Evolutionary conservation across 2,329 filamentous ascomycete species (phyloP).

Genomic region (Phialophora macrospora): DNA sequence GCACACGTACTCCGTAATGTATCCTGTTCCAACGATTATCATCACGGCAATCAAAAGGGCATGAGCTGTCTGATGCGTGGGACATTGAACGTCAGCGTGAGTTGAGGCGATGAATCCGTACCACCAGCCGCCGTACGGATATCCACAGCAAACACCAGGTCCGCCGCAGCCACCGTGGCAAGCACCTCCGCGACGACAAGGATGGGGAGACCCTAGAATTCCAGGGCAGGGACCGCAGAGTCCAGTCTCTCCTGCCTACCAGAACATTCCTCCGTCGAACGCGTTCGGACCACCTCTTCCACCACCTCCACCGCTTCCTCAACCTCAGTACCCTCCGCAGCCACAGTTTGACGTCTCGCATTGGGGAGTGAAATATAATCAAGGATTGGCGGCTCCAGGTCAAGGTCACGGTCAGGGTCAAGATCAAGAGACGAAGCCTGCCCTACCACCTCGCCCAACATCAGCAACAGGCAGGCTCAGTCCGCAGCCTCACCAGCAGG

Average conservation of each 20-base stretch:
- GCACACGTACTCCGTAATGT: background rate
- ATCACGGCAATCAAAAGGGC: background rate
- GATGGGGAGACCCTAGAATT: conserved; percentile 39
- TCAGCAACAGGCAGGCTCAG: conserved; percentile 31
- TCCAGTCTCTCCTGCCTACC: conserved; percentile 29
- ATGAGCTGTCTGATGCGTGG: background rate
- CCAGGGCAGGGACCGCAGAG: conserved; percentile 19
- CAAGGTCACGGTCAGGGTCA: conserved; percentile 27
- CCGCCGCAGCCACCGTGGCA: conserved; percentile 39
- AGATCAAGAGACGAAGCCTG: conserved; percentile 28
- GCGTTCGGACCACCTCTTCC: conserved; percentile 33
- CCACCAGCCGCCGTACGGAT: conserved; percentile 34
- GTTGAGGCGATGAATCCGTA: conserved; percentile 29
- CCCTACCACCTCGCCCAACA: conserved; percentile 38
- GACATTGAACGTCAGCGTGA: conserved; percentile 1
- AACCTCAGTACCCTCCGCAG: conserved; percentile 22
- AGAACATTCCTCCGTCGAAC: conserved; percentile 9
- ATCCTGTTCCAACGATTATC: background rate
- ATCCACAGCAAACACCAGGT: conserved; percentile 36
- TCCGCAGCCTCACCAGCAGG: conserved; percentile 27
- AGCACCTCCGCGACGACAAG: conserved; percentile 34
- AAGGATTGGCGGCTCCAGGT: conserved; percentile 21
- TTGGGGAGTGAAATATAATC: conserved; percentile 52
- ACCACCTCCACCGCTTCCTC: conserved; percentile 24
- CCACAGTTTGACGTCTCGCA: conserved; percentile 43